Conservation (phyloP, 2,329 filamentous ascomycete species). For the Penicillium sp. region DNA sequence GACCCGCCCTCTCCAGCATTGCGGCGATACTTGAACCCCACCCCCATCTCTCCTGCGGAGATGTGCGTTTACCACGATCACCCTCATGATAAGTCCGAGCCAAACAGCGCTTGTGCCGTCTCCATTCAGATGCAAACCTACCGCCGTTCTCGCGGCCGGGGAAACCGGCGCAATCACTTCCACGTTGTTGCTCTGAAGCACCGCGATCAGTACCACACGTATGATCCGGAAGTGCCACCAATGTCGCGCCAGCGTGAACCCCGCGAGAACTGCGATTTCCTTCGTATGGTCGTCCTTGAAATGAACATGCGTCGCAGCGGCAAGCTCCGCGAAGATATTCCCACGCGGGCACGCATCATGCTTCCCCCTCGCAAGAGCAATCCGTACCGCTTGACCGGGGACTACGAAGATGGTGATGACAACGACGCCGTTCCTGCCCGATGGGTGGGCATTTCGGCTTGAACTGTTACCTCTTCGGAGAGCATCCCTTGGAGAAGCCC, state of each 20-base stretch:
- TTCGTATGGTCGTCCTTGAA: slow-evolving; percentile 66
- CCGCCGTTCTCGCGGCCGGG: slow-evolving; percentile 40
- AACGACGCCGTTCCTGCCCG: slow-evolving; percentile 28
- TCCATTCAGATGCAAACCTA: slow-evolving; percentile 69
- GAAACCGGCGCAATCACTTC: slow-evolving; percentile 35
- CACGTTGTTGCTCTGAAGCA: slow-evolving; percentile 50
- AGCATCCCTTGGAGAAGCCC: not conserved
- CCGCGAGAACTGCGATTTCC: slow-evolving; percentile 65
- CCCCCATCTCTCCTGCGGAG: slow-evolving; percentile 51
- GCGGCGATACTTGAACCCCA: slow-evolving; percentile 64
- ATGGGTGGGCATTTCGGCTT: slow-evolving; percentile 29
- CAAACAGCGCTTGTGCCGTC: slow-evolving; percentile 47
- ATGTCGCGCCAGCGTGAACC: slow-evolving; percentile 62
- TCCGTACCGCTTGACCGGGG: slow-evolving; percentile 22
- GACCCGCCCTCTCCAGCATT: slow-evolving; percentile 60
- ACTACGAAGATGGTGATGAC: slow-evolving; percentile 31
- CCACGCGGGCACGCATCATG: slow-evolving; percentile 63
- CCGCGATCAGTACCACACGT: slow-evolving; percentile 41
- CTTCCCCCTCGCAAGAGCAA: slow-evolving; percentile 57
- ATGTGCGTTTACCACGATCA: slow-evolving; percentile 50
- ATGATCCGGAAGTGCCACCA: slow-evolving; percentile 44
- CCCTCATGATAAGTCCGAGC: slow-evolving; percentile 39
- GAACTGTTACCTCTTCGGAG: not conserved
- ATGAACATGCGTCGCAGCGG: slow-evolving; percentile 69
- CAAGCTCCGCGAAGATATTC: slow-evolving; percentile 60